These are phyloP conservation scores for Mucor indicus DNA, from an alignment of 371 early-diverging fungal species.

Conservation along the genomic window DNA sequence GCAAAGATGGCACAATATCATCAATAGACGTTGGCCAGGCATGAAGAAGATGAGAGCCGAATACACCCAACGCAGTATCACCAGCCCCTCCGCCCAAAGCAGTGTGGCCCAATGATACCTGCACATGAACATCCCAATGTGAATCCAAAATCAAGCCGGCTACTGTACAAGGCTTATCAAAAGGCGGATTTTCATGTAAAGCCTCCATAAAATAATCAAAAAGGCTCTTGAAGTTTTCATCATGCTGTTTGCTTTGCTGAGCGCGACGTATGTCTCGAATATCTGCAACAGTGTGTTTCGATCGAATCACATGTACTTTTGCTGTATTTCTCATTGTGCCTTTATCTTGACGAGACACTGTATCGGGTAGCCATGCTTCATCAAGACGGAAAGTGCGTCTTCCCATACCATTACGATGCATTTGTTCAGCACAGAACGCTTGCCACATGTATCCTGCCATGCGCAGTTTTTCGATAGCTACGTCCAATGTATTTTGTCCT, in stretches of 20 bases:
- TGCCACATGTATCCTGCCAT: constrained; percentile 74
- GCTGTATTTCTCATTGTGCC: constrained; percentile 46
- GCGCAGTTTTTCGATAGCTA: constrained; percentile 54
- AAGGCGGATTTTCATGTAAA: constrained; percentile 36
- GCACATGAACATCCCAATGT: constrained; percentile 51
- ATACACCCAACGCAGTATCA: constrained; percentile 53
- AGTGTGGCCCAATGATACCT: constrained; percentile 58
- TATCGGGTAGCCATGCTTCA: constrained; percentile 53
- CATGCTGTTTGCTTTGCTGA: constrained; percentile 51
- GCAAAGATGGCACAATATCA: constrained; percentile 53
- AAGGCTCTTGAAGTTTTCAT: constrained; percentile 21
- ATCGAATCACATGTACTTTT: constrained; percentile 54
- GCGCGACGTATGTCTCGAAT: constrained; percentile 56
- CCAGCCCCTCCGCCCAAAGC: constrained; percentile 65
- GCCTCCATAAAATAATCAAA: constrained; percentile 49
- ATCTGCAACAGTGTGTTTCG: constrained; percentile 47
- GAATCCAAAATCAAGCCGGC: constrained; percentile 59
- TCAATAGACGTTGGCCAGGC: constrained; percentile 65
- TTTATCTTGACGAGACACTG: constrained; percentile 38
- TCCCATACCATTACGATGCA: constrained; percentile 54
- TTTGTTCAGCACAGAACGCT: constrained; percentile 69
- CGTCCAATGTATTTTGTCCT: constrained; percentile 42
- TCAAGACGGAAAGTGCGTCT: constrained; percentile 68
- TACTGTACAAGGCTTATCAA: constrained; percentile 40
- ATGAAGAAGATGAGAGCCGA: constrained; percentile 65